Conservation (phyloP, 2,329 filamentous ascomycete species). For the Trichoderma arundinaceum region DNA sequence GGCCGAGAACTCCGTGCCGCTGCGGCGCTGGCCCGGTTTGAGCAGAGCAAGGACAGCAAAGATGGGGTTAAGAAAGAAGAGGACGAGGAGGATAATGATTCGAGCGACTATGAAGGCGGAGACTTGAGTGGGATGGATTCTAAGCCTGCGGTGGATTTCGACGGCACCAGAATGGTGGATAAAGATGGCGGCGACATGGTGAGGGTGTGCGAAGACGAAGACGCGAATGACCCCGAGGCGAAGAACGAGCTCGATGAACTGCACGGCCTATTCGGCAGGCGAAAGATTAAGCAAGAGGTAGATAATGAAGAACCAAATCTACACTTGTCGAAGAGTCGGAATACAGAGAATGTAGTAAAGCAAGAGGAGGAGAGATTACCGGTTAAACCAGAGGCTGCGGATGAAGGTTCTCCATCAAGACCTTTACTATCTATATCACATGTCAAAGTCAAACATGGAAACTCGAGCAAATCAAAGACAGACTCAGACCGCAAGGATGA, state of each 20-base stretch:
- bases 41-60: constrained; percentile 59
- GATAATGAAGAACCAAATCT: constrained; percentile 23
- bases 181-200: constrained; percentile 70
- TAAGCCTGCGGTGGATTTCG: constrained; percentile 60
- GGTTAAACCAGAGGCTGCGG: constrained; percentile 13
- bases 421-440: constrained; percentile 1
- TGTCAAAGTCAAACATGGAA: neutral
- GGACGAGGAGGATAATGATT: constrained; percentile 50
- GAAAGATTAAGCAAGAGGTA: constrained; percentile 35
- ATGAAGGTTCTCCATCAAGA: neutral
- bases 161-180: constrained; percentile 70
- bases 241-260: constrained; percentile 68
- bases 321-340: neutral
- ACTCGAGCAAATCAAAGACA: neutral
- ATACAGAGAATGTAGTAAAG: neutral
- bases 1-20: constrained; percentile 78
- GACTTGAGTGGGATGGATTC: constrained; percentile 51
- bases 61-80: constrained; percentile 49
- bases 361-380: neutral
- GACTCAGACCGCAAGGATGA: neutral
- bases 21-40: constrained; percentile 77
- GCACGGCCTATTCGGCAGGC: constrained; percentile 47
- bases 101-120: constrained; percentile 55
- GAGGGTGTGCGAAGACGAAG: constrained; percentile 76
- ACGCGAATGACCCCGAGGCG: constrained; percentile 53